phyloP scores from a whole-genome alignment of 129 eudicot genomes.

The Erigeron canadensis region DNA sequence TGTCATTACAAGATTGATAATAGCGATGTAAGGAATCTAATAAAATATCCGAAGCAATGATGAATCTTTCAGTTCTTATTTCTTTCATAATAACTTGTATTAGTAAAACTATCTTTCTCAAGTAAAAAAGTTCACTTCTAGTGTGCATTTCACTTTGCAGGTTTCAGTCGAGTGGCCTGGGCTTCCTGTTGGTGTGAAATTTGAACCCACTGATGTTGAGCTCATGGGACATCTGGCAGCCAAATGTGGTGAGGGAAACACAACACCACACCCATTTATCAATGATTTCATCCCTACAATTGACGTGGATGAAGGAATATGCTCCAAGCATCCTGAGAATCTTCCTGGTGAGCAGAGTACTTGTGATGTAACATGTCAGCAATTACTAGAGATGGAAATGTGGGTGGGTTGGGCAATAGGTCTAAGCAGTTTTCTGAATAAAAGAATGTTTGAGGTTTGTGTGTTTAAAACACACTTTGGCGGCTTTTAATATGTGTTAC shows the following conservation, averaged over 20 bases:
- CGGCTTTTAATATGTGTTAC: not conserved
- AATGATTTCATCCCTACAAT: conserved; percentile 95
- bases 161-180: conserved; percentile 82
- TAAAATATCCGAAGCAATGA: conserved; percentile 8
- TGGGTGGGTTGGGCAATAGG: conserved; percentile 1
- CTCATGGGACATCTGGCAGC: conserved; percentile 78
- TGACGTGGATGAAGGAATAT: conserved; percentile 67
- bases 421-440: not conserved
- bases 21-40: conserved; percentile 61
- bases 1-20: conserved; percentile 69
- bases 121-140: conserved; percentile 2
- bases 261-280: conserved; percentile 58
- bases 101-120: not conserved
- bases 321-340: conserved; percentile 81
- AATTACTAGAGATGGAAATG: not conserved
- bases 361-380: not conserved
- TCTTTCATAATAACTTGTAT: not conserved
- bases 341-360: conserved; percentile 68
- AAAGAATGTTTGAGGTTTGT: not conserved
- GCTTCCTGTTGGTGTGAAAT: conserved; percentile 83
- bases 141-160: conserved; percentile 37
- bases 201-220: conserved; percentile 85
- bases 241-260: conserved; percentile 55
- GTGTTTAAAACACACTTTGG: not conserved
- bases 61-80: conserved; percentile 4